A percentile compares a stretch with the other conserved stretches of the same genome.
These are phyloP conservation scores for Blastobotrys robertii DNA, from an alignment of 805 yeast species.

Conservation along the genomic window DNA sequence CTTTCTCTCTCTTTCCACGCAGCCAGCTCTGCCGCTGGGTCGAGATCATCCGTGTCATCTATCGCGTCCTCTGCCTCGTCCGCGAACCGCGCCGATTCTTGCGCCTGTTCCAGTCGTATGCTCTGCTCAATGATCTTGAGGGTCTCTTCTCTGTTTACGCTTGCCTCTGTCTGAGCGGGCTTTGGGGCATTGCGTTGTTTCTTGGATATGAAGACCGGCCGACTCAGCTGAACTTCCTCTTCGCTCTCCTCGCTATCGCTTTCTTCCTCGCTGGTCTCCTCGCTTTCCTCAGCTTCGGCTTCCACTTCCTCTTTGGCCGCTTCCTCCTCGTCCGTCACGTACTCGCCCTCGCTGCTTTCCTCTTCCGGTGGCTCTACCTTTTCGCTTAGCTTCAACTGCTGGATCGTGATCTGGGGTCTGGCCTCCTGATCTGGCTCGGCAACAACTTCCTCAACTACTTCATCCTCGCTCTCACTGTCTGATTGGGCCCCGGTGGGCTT, in stretches of 20 bases:
- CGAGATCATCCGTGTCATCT: constrained; percentile 54
- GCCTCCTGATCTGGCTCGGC: too few species aligned
- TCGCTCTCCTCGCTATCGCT: too few species aligned
- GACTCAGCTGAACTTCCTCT: constrained; percentile 7
- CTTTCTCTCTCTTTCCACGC: constrained; percentile 37
- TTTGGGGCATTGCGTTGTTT: constrained; percentile 11
- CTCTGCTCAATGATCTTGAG: constrained; percentile 22
- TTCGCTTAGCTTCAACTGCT: too few species aligned
- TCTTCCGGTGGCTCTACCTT: too few species aligned
- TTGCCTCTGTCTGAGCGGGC: constrained; percentile 2
- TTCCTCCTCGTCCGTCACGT: too few species aligned
- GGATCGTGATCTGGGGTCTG: too few species aligned
- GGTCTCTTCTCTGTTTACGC: constrained; percentile 14
- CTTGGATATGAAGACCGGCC: constrained; percentile 26
- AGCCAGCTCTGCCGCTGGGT: constrained; percentile 37
- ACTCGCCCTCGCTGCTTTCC: too few species aligned
- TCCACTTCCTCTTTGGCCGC: background rate
- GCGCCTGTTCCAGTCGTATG: constrained; percentile 20
- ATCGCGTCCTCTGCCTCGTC: constrained; percentile 23
- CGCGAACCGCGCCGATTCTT: constrained; percentile 14
- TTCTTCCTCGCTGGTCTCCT: too few species aligned
- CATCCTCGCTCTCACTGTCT: constrained; percentile 18
- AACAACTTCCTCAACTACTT: constrained; percentile 11
- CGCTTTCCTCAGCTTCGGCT: background rate
- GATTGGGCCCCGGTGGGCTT: constrained; percentile 12